Evolutionary conservation across 2,329 filamentous ascomycete species (phyloP), one percentile per base, ranked within the genome.

Genomic region (Ophiocordyceps sinensis): DNA sequence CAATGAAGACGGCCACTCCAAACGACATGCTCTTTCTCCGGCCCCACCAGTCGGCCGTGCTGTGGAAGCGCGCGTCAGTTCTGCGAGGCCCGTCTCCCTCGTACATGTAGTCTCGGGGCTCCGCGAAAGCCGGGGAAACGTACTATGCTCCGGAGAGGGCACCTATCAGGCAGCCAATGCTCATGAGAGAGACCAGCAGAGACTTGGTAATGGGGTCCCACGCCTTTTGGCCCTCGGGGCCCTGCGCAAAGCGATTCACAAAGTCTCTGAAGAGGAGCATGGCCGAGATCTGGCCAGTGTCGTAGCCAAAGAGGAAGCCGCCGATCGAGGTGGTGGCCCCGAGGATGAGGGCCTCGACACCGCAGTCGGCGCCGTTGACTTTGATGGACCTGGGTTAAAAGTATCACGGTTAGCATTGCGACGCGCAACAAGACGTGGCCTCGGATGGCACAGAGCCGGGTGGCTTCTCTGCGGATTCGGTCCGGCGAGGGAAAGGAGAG

Each of bases 291-390:
- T 76, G 71, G 47, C 73, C 75, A 10, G 73, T 79, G 48, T 79
- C 75, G 48, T 77, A 78, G 38, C 75, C 76, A 53, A 77, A 78
- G 45, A 79, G 66, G 55, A 76, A 75, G 38, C 73, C 75, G 45
- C 75, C 75, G 34, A 79, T 67, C 36, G 68, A 72, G 36, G 73
- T 74, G 35, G 70, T 62, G 29, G 67, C 57, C 36, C 70, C 71
- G 26, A 77, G 49, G 26, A 67, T 40, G 44, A 67, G 46, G 21
- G 64, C 47, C 45, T 66, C 63, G 21, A 53, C 41, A 37, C 64
- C 63, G 40, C 62, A 65, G 38, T 64, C 54, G 52, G 61, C 62
- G 45, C 64, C 63, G 50, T 64, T 65, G 53, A 66, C 44, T 42
- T 55, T 60, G 50, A 66, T 54, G 30, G 61, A 63, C 44, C 62